Conservation (phyloP, 441 rosid species). For the Rhodomyrtus psidioides region DNA sequence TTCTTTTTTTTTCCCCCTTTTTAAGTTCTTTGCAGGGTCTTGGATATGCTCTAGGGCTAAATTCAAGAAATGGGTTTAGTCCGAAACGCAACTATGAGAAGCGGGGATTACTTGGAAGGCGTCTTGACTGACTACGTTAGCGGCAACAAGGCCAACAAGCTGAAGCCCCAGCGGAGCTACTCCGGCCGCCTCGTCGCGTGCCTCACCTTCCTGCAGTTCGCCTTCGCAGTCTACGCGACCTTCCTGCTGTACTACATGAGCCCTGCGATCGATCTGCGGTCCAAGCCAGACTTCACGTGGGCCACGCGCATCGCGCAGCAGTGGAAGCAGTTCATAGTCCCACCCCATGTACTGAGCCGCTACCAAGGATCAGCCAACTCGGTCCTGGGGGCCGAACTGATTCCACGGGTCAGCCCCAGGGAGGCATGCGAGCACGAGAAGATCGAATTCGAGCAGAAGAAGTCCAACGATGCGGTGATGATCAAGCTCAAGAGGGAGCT, state of each 20-base stretch:
- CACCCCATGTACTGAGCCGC: slow-evolving; percentile 54
- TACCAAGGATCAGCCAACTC: slow-evolving; percentile 50
- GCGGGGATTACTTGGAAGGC: slow-evolving; percentile 70
- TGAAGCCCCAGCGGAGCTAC: slow-evolving; percentile 18
- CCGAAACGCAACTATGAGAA: slow-evolving; percentile 44
- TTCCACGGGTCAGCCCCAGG: slow-evolving; percentile 25
- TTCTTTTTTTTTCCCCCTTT: background rate
- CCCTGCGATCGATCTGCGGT: slow-evolving; percentile 63
- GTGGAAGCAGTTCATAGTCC: slow-evolving; percentile 64
- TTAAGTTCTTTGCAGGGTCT: slow-evolving; percentile 4
- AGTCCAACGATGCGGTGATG: slow-evolving; percentile 66
- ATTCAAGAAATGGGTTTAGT: slow-evolving; percentile 45
- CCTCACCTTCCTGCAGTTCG: slow-evolving; percentile 73
- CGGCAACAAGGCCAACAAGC: slow-evolving; percentile 28
- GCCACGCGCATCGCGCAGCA: slow-evolving; percentile 69
- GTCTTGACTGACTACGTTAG: slow-evolving; percentile 57
- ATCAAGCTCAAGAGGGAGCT: slow-evolving; percentile 74
- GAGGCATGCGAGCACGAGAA: slow-evolving; percentile 80
- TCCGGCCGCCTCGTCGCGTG: slow-evolving; percentile 59
- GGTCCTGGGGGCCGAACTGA: slow-evolving; percentile 18
- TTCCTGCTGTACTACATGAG: slow-evolving; percentile 85
- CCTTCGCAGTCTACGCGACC: slow-evolving; percentile 87
- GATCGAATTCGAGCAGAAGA: slow-evolving; percentile 85
- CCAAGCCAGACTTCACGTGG: slow-evolving; percentile 86
- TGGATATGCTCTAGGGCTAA: background rate